Evolutionary conservation across 148 eudicot species (phyloP).

Genomic region (Persicaria tinctoria): DNA sequence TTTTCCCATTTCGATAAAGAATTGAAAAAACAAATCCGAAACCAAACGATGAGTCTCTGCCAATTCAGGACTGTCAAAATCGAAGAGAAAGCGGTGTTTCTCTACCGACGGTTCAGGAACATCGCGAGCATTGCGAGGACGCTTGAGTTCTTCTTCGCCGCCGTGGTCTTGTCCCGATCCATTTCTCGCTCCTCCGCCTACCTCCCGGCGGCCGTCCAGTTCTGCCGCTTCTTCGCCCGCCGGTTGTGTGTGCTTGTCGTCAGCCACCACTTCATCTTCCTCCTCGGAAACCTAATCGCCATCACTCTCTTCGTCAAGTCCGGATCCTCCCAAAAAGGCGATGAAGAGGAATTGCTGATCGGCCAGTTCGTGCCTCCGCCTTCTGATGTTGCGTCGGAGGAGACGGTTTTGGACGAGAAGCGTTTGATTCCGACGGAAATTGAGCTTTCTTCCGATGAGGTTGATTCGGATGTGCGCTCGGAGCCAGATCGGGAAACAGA

Average conservation of each 20-base stretch:
- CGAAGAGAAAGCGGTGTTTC: constrained; percentile 30
- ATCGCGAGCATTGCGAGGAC: constrained; percentile 20
- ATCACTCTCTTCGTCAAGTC: constrained; percentile 32
- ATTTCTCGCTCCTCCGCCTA: constrained; percentile 22
- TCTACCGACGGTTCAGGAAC: constrained; percentile 21
- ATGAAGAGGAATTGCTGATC: constrained; percentile 9
- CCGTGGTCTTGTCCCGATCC: constrained; percentile 17
- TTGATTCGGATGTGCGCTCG: not conserved
- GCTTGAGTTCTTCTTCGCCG: constrained; percentile 25
- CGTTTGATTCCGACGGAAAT: not conserved
- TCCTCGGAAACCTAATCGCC: constrained; percentile 52
- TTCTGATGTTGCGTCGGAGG: not conserved
- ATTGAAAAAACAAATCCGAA: too few relatives aligned
- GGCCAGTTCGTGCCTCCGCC: constrained; percentile 6
- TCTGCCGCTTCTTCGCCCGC: constrained; percentile 14
- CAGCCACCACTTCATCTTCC: constrained; percentile 43
- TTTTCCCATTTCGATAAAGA: too few relatives aligned
- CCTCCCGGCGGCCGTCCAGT: constrained; percentile 18
- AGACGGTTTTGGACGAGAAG: not conserved
- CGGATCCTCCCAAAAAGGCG: constrained; percentile 11
- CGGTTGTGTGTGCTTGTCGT: constrained; percentile 20
- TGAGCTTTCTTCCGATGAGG: not conserved
- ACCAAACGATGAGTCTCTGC: constrained; percentile 20
- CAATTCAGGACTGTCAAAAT: constrained; percentile 24
- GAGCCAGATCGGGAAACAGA: constrained; percentile 23